Conservation (phyloP, 2,329 filamentous ascomycete genomes). For the Trichophyton mentagrophytes region DNA sequence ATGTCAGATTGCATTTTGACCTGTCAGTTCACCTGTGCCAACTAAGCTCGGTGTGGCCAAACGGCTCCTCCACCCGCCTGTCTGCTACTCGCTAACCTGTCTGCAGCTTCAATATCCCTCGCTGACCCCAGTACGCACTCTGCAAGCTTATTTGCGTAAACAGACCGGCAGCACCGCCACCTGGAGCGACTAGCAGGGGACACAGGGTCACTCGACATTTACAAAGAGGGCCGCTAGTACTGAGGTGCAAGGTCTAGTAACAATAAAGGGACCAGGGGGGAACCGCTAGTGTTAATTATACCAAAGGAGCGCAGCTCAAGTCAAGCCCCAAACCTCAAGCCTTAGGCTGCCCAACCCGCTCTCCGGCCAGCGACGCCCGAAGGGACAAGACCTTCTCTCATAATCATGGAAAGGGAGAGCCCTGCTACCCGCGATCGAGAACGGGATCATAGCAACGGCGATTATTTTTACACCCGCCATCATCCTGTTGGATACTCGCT, state of each 20-base stretch:
- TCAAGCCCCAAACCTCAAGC: conserved; percentile 2
- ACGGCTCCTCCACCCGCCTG: not conserved
- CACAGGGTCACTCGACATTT: not conserved
- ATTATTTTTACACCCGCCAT: conserved; percentile 1
- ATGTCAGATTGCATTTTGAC: not conserved
- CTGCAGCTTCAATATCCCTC: not conserved
- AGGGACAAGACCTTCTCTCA: not conserved
- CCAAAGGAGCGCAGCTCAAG: not conserved
- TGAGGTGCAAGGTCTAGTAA: not conserved
- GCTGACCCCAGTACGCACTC: not conserved
- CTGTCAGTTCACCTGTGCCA: not conserved
- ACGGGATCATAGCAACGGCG: not conserved
- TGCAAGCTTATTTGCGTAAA: not conserved
- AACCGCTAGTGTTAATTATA: not conserved
- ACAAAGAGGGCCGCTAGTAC: not conserved
- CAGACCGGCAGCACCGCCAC: not conserved
- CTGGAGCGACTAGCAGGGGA: not conserved
- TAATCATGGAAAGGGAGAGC: not conserved
- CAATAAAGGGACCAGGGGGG: not conserved
- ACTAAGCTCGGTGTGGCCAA: not conserved
- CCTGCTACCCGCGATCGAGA: not conserved
- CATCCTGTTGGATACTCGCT: not conserved
- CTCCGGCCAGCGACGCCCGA: not conserved
- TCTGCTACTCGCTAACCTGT: not conserved
- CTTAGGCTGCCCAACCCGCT: not conserved